Evolutionary conservation across 1,284 basidiomycete genomes (phyloP), one percentile per base, ranked within the genome.

Genomic region (Irpex sp.): DNA sequence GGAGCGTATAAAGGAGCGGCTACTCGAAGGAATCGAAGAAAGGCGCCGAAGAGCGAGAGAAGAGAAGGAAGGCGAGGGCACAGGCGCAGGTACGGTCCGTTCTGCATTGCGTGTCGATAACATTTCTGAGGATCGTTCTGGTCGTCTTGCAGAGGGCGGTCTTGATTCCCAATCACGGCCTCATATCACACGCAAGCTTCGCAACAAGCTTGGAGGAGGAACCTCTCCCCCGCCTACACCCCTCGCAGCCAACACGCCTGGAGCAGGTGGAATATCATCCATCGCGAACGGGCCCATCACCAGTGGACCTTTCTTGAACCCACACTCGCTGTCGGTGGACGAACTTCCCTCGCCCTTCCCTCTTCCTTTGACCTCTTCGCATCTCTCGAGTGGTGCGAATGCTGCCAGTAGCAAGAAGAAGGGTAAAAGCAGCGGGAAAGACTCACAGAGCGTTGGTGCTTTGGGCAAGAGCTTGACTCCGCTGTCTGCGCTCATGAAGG

Each of bases 1-100:
- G 54, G 88, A 89, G 36, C 77, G 86, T 34, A 86, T 93, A 15
- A 78, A 87, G 19, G 89, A 92, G 70, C 79, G 91, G 19, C 76
- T 93, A 58, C 74, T 92, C n/a, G 91, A 93, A 70, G 89, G 91
- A 17, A 89, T 93, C 67, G 91, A 93, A 73, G 91, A 93, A 70
- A 80, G 91, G 34, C 76, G 91, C 62, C 79, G 86, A 66, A 77
- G 88, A 62, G 91, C 91, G 31, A 79, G 91, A 63, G 91, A 93
- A 66, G 90, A 93, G 77, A 92, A 92, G 70, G 90, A 92, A 65
- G 88, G 89, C 60, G 90, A 93, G 68, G 89, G 89, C 31, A 85
- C 82, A 21, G 79, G 83, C 59, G 85, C 83, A 61, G 87, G 85
- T 87, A 62, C 62, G 84, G 71, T 40, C 40, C 36, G 21, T 26